Evolutionary conservation across 2,329 filamentous ascomycete species (phyloP), one percentile per base, ranked within the genome.

Genomic region (Diplodia intermedia): DNA sequence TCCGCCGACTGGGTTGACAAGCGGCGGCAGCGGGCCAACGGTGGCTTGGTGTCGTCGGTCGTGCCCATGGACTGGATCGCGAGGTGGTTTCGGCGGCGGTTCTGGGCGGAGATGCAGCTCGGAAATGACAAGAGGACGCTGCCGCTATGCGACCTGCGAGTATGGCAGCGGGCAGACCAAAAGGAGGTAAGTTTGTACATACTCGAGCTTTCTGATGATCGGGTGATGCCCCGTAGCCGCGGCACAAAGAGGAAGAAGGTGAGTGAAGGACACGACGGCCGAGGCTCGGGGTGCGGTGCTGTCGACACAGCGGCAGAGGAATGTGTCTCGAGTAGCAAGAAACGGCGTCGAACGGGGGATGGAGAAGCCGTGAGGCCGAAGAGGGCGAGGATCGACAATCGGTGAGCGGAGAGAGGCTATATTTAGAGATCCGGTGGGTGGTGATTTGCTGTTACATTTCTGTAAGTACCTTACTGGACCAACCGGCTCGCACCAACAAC

Each of bases 11-110:
- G 78, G 77, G 57, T 72, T 18, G 70, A 72, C 36, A 52, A 68
- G 18, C 68, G 66, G 7, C 18, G 43, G 5, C 70, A 69, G 12
- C 68, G 70, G 4, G 38, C 38, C 1, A 68, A 71, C 26, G 73
- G 73, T 33, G 76, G 77, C 6, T 75, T 75, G 65, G 74, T 76
- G 56, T 77, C 75, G 66, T 69, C 69, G 26, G 72, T 76, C 23
- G 74, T 79, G 8, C 69, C 76, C 1, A 74, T 78, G 69, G 71
- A 74, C 15, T 79, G 76, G 70, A 71, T 77, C 33, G 75, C 75
- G 29, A 73, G 76, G 57, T 79, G 78, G 78, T 79, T 79, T 61
- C 75, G 73, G 9, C 73, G 70, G 29, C 69, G 73, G n/a, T 78
- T 75, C 26, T 79, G 77, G 77, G 66, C 68, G 12, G 66, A 69